Conservation (phyloP, 208 protist genomes). For the Crithidia acanthocephali region DNA sequence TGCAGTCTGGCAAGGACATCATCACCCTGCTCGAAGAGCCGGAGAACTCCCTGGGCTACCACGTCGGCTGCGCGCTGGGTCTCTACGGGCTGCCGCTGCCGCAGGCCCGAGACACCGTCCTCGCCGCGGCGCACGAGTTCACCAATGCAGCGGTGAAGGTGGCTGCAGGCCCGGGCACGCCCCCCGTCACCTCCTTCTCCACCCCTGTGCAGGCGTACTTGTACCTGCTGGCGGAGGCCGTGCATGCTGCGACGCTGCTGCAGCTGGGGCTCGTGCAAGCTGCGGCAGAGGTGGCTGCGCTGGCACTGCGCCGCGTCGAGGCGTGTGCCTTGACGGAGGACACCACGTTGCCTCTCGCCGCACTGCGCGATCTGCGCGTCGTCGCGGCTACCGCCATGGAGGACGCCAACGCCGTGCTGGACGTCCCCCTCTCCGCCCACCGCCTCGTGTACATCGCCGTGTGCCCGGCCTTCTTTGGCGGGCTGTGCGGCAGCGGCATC, state of each 20-base stretch:
- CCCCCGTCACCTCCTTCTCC: conserved; percentile 2
- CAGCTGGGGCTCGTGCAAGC: conserved; percentile 68
- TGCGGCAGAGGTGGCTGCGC: conserved; percentile 41
- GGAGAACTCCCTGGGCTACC: conserved; percentile 33
- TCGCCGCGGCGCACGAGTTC: conserved; percentile 24
- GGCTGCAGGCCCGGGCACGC: not conserved
- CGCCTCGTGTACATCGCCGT: conserved; percentile 65
- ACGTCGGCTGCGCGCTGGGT: conserved; percentile 49
- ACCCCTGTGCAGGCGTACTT: conserved; percentile 29
- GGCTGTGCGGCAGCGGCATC: conserved; percentile 49
- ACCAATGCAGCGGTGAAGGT: not conserved
- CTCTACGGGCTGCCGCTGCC: conserved; percentile 65
- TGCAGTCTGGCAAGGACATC: conserved; percentile 61
- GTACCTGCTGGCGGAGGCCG: conserved; percentile 57
- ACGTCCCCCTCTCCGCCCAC: conserved; percentile 51
- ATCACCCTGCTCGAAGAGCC: conserved; percentile 37
- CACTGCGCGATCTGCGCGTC: conserved; percentile 50
- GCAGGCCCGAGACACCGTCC: conserved; percentile 41
- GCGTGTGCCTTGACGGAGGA: conserved; percentile 29
- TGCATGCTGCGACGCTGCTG: conserved; percentile 75
- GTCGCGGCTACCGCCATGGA: conserved; percentile 59
- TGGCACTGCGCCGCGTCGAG: conserved; percentile 22
- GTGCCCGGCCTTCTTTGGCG: conserved; percentile 75
- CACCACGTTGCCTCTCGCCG: conserved; percentile 23
- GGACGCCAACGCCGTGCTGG: conserved; percentile 59